A percentile compares a stretch with the other conserved stretches of the same genome.
Conservation (phyloP, 2,329 filamentous ascomycete genomes). For the Hyphodiscus sp. region DNA sequence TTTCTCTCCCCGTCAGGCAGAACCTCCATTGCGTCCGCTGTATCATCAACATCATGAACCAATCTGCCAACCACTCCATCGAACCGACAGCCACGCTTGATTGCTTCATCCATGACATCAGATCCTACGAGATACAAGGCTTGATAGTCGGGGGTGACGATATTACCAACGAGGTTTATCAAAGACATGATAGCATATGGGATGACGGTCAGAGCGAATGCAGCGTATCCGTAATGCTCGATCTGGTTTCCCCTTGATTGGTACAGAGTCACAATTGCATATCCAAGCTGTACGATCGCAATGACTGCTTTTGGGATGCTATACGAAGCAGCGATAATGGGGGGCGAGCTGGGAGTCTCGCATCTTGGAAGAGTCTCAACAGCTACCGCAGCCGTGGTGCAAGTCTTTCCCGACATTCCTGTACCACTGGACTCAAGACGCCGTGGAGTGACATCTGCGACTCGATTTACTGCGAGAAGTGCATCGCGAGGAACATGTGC, state of each 20-base stretch:
- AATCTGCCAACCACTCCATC: slow-evolving; percentile 1
- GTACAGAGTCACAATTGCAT: slow-evolving; percentile 20
- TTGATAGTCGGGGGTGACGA: slow-evolving; percentile 26
- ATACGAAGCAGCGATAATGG: background rate
- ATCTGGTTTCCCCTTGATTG: slow-evolving; percentile 23
- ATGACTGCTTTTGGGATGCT: slow-evolving; percentile 9
- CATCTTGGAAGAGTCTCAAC: background rate
- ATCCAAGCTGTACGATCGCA: slow-evolving; percentile 20
- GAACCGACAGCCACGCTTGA: background rate
- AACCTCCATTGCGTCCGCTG: too few relatives aligned
- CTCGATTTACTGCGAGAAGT: background rate
- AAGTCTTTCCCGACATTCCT: background rate
- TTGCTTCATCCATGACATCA: slow-evolving; percentile 6
- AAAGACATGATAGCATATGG: slow-evolving; percentile 30
- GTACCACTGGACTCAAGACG: too few relatives aligned
- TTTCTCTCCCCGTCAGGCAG: too few relatives aligned
- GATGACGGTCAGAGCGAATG: slow-evolving; percentile 25
- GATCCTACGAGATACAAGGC: slow-evolving; percentile 24
- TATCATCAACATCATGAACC: too few relatives aligned
- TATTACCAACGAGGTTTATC: slow-evolving; percentile 24
- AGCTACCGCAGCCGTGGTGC: background rate
- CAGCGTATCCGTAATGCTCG: slow-evolving; percentile 26
- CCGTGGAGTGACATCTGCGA: too few relatives aligned
- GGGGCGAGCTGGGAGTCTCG: background rate
- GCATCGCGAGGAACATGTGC: background rate